These are phyloP conservation scores for Usnea hakonensis DNA, from an alignment of 495 filamentous ascomycete species.

Conservation along the genomic window DNA sequence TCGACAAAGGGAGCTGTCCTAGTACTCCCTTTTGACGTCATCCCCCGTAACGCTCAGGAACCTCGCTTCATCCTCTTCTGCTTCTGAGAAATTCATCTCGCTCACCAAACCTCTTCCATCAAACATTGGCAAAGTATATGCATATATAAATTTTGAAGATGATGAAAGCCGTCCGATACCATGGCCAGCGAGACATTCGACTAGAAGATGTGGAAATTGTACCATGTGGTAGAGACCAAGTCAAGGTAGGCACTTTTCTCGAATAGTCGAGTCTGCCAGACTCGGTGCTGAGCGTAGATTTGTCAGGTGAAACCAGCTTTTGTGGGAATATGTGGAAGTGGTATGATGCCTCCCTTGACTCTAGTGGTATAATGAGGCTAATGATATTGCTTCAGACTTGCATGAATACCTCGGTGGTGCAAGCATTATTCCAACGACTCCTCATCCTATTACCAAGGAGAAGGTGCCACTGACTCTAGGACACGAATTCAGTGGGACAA, in stretches of 20 bases:
- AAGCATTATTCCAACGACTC: constrained; percentile 40
- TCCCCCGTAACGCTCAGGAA: no score
- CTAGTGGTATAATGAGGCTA: not conserved
- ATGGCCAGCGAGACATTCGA: constrained; percentile 36
- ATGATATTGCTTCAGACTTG: constrained; percentile 36
- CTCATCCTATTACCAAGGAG: constrained; percentile 50
- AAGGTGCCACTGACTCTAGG: constrained; percentile 51
- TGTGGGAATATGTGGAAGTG: constrained; percentile 51
- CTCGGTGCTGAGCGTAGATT: not conserved
- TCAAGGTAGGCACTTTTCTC: constrained; percentile 31
- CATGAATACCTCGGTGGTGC: constrained; percentile 54
- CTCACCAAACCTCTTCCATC: no score
- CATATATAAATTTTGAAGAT: no score
- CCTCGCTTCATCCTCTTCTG: no score
- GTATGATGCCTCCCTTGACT: constrained; percentile 24
- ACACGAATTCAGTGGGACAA: constrained; percentile 53
- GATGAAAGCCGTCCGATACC: constrained; percentile 41
- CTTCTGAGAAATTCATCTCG: no score
- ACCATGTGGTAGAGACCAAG: constrained; percentile 32
- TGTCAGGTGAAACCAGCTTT: constrained; percentile 45
- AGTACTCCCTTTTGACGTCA: no score
- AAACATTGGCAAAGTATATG: no score
- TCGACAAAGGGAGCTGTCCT: no score
- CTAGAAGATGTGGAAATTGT: constrained; percentile 39
- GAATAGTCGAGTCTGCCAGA: not conserved